These are phyloP conservation scores for Pharnaceum exiguum DNA, from an alignment of 148 eudicot genomes.

Conservation along the genomic window DNA sequence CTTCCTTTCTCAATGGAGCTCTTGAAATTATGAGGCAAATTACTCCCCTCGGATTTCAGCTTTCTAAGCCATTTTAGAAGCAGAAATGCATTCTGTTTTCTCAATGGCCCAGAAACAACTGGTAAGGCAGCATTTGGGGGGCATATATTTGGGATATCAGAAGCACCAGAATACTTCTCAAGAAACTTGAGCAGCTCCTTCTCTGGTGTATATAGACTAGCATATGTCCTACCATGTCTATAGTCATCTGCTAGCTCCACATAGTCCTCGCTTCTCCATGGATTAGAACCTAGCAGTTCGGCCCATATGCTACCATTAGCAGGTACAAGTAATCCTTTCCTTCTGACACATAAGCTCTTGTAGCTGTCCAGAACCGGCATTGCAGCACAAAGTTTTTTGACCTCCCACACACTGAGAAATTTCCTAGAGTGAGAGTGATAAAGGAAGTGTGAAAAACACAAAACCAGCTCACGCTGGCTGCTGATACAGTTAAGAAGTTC, in stretches of 20 bases:
- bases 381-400: no score
- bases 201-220: constrained; percentile 6
- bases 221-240: no score
- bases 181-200: constrained; percentile 25
- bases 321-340: no score
- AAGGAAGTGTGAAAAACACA: constrained; percentile 29
- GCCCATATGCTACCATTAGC: no score
- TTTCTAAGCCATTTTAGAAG: constrained; percentile 33
- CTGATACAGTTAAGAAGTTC: not conserved
- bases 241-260: no score
- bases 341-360: no score
- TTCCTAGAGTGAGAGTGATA: constrained; percentile 22
- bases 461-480: not conserved
- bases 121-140: constrained; percentile 37
- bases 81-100: constrained; percentile 20
- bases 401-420: no score
- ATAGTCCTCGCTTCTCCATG: no score
- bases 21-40: constrained; percentile 27
- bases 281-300: no score
- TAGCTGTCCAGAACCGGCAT: no score
- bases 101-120: constrained; percentile 27
- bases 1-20: constrained; percentile 27
- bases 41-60: constrained; percentile 12
- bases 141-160: constrained; percentile 36
- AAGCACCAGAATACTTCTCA: constrained; percentile 17